Evolutionary conservation across 1,284 basidiomycete species (phyloP).

Genomic region (Irpex sp.): DNA sequence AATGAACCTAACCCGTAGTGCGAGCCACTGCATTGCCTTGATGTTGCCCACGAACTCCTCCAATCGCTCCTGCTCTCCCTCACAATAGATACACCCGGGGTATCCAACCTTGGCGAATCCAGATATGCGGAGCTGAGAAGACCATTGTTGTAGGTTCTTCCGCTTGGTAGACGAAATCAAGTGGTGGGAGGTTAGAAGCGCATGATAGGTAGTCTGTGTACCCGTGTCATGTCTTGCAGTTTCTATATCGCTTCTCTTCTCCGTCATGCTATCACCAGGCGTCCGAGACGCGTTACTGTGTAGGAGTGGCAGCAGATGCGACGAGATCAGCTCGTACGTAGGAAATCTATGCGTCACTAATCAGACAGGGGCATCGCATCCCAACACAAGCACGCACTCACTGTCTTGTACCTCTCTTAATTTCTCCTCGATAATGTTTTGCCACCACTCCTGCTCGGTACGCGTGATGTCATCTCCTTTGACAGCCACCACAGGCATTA

Average conservation of each 20-base stretch:
- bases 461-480: conserved; percentile 45
- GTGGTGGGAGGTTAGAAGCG: conserved; percentile 71
- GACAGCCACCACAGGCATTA: conserved; percentile 30
- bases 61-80: conserved; percentile 49
- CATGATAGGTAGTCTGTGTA: conserved; percentile 39
- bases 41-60: conserved; percentile 65
- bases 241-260: too few relatives aligned
- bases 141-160: conserved; percentile 57
- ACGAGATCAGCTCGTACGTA: conserved; percentile 53
- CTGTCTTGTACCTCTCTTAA: conserved; percentile 40
- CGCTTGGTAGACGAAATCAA: conserved; percentile 68
- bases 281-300: conserved; percentile 29
- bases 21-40: conserved; percentile 77
- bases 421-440: conserved; percentile 37
- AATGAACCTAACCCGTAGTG: conserved; percentile 59
- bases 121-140: conserved; percentile 48
- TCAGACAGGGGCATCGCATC: not conserved
- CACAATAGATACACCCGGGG: conserved; percentile 70
- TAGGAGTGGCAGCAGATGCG: conserved; percentile 55
- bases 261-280: not conserved
- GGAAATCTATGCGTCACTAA: conserved; percentile 43
- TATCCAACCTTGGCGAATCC: conserved; percentile 76
- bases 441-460: conserved; percentile 52
- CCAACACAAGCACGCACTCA: conserved; percentile 35
- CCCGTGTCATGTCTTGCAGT: too few relatives aligned